A percentile compares a stretch with the other conserved stretches of the same genome.
These are phyloP conservation scores for Crepidotus variabilis DNA, from an alignment of 768 basidiomycete species.

Conservation along the genomic window DNA sequence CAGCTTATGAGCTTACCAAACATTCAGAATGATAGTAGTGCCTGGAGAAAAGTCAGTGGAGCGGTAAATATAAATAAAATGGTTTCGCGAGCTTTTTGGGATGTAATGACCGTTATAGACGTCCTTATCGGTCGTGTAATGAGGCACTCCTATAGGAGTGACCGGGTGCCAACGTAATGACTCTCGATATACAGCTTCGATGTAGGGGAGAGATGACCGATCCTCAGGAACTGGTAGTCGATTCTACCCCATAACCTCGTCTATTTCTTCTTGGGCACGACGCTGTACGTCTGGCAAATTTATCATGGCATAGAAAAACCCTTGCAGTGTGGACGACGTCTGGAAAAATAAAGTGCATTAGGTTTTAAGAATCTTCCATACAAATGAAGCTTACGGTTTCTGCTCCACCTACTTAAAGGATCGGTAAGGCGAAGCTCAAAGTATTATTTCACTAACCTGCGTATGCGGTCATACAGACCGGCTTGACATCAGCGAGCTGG, in stretches of 20 bases:
- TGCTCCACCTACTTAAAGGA: too few species aligned
- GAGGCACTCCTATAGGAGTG: conserved; percentile 15
- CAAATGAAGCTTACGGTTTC: too few species aligned
- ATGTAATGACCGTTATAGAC: conserved; percentile 24
- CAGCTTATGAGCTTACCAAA: neutral
- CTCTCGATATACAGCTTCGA: conserved; percentile 2
- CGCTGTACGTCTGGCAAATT: conserved; percentile 26
- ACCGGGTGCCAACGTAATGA: conserved; percentile 16
- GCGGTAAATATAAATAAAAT: neutral
- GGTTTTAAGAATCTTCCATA: neutral
- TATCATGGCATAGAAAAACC: conserved; percentile 26
- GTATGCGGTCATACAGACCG: too few species aligned
- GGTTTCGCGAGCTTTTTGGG: conserved; percentile 12
- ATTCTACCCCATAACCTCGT: conserved; percentile 23
- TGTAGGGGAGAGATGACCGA: too few species aligned
- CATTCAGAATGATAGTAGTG: conserved; percentile 7
- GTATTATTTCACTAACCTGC: too few species aligned
- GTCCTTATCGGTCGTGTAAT: conserved; percentile 21
- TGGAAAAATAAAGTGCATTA: neutral
- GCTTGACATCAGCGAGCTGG: too few species aligned
- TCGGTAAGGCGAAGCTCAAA: too few species aligned
- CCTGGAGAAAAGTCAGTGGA: conserved; percentile 1
- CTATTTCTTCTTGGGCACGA: conserved; percentile 32
- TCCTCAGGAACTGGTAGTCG: conserved; percentile 21
- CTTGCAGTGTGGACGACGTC: conserved; percentile 10